Evolutionary conservation across 371 early-diverging fungal genomes (phyloP), one percentile per base, ranked within the genome.

Genomic region (Entomophthora muscae): DNA sequence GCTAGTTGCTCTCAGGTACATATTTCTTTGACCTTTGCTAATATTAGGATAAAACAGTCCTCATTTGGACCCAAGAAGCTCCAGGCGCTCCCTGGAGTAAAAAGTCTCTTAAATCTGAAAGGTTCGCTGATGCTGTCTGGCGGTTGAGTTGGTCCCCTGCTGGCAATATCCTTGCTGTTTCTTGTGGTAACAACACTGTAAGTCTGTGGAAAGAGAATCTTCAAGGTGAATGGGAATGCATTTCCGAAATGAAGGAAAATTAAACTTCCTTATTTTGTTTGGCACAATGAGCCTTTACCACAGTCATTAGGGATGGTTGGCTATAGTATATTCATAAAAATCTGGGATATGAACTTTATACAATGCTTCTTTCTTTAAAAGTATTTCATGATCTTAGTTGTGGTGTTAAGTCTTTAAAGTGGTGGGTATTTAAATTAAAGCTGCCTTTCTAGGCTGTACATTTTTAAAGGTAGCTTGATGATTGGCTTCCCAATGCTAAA

Each of bases 101-200:
- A 66, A 84, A 79, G 70, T 69, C 76, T 0, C 78, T 93, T 32
- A 71, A 76, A 52, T 73, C 76, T 22, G 88, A 86, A n/a, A 81
- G 86, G 62, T 98, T 98, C 74, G 80, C 89, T 30, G 98, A 98
- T 74, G 95, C 90, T 21, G 90, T 98, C 32, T 98, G 98, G 96
- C 84, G 93, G 60, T 93, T 95, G 64, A 90, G 90, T 75, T 98
- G 95, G 95, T 92, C 93, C 22, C 70, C 86, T 63, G 80, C 92
- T 12, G 98, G 98, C 30, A 93, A 95, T 69, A 85, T 96, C 28
- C 75, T 98, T 65, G 98, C 96, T 0, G 96, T 96, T 10, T 87
- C 92, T 7, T 85, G 90, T 66, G 98, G 95, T 33, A 94, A 98
- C 70, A 96, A 95, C 76, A 90, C 89, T 74, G 83, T 98, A 23